Evolutionary conservation across 805 yeast species (phyloP).

Genomic region (Geotrichum ghanense): DNA sequence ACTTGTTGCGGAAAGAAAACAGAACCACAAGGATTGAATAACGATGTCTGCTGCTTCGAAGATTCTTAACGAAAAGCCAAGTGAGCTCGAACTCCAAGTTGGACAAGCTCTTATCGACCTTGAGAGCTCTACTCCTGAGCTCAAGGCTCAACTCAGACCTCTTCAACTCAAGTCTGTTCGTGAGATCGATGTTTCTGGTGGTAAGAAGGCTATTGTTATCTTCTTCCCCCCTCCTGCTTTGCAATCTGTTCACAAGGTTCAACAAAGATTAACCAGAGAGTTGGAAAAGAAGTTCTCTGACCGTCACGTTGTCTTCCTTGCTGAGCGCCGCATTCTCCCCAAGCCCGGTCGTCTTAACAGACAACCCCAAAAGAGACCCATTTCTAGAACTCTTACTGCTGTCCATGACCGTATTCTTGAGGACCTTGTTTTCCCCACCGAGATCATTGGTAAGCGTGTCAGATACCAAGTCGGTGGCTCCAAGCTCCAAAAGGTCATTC

Average conservation of each 20-base stretch:
- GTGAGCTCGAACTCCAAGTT: slow-evolving; percentile 98
- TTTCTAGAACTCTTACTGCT: slow-evolving; percentile 97
- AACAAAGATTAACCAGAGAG: slow-evolving; percentile 88
- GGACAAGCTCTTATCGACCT: slow-evolving; percentile 97
- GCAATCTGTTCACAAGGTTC: slow-evolving; percentile 98
- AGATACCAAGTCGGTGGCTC: slow-evolving; percentile 98
- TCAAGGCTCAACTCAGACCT: slow-evolving; percentile 96
- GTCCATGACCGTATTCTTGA: slow-evolving; percentile 98
- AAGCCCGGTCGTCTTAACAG: slow-evolving; percentile 94
- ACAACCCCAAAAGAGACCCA: slow-evolving; percentile 97
- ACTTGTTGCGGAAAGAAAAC: no score
- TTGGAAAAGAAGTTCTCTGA: slow-evolving; percentile 99
- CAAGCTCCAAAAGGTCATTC: slow-evolving; percentile 94
- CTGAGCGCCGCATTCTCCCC: slow-evolving; percentile 99
- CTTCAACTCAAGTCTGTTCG: slow-evolving; percentile 97
- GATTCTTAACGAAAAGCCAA: slow-evolving; percentile 88
- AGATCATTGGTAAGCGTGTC: slow-evolving; percentile 97
- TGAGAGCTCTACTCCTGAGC: slow-evolving; percentile 86
- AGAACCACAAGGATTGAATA: no score
- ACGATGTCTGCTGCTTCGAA: slow-evolving; percentile 94
- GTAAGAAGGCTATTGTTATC: slow-evolving; percentile 96
- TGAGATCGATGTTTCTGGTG: slow-evolving; percentile 96
- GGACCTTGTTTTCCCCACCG: slow-evolving; percentile 99
- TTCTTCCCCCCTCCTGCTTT: slow-evolving; percentile 97
- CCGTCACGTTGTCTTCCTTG: slow-evolving; percentile 97